These are phyloP conservation scores for Curvularia sp. DNA, from an alignment of 2,329 filamentous ascomycete genomes.

Conservation along the genomic window DNA sequence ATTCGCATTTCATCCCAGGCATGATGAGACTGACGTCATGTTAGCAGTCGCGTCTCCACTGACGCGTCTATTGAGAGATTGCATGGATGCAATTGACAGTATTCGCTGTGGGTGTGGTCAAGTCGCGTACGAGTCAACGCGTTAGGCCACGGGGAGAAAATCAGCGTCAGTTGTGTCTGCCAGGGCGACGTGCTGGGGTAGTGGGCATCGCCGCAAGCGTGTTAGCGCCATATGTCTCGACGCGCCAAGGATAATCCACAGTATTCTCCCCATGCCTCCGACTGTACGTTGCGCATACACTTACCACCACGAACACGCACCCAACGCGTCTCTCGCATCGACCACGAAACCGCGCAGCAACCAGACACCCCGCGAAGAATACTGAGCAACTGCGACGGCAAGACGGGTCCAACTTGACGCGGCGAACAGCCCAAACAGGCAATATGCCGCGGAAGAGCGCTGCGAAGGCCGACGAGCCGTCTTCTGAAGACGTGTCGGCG, in stretches of 20 bases:
- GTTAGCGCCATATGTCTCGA: slow-evolving; percentile 12
- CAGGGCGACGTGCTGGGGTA: slow-evolving; percentile 4
- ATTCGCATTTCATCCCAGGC: not conserved
- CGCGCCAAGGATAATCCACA: slow-evolving; percentile 17
- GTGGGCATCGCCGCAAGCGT: slow-evolving; percentile 3
- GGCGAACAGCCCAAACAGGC: slow-evolving; percentile 46
- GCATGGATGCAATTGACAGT: not conserved
- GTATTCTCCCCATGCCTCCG: slow-evolving; percentile 15
- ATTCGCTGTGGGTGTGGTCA: not conserved
- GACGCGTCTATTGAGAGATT: not conserved
- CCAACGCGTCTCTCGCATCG: slow-evolving; percentile 14
- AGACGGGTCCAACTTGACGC: slow-evolving; percentile 24
- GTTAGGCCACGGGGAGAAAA: slow-evolving; percentile 1
- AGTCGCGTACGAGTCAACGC: slow-evolving; percentile 6
- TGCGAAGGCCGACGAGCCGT: slow-evolving; percentile 41
- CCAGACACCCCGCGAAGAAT: not conserved
- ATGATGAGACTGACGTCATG: slow-evolving; percentile 13
- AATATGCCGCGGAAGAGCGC: slow-evolving; percentile 51
- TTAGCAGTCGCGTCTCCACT: slow-evolving; percentile 2
- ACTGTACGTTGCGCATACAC: slow-evolving; percentile 8
- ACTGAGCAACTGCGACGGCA: not conserved
- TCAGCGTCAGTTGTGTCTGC: not conserved
- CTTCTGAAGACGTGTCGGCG: slow-evolving; percentile 48
- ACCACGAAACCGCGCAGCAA: not conserved
- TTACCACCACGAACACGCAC: slow-evolving; percentile 4